Evolutionary conservation across 2,329 filamentous ascomycete species (phyloP), one percentile per base, ranked within the genome.

Genomic region (Cadophora luteo-olivacea): DNA sequence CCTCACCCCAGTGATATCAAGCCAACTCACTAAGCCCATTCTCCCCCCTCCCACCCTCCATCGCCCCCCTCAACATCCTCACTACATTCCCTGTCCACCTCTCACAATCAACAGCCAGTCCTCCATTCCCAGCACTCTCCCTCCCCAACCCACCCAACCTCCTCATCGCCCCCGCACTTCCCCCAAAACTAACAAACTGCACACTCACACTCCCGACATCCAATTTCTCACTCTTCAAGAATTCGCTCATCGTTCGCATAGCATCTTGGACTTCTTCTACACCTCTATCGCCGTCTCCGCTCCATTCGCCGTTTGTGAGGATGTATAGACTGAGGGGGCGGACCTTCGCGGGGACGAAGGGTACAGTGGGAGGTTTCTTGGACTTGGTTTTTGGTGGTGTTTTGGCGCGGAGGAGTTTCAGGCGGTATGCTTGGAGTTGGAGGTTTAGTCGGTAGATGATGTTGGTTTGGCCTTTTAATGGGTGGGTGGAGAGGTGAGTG

Each of bases 1-100:
- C 38, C 38, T 41, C 14, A 41, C 16, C 38, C 38, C 14, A 12
- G 3, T 14, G 14, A 7, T 41, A 41, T 41, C 38, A 41, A 41
- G 38, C 45, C 45, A 48, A n/a, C 45, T 48, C 45, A 48, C 38
- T 41, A 41, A 41, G 5, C 19, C 19, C 45, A 7, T 19, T 22
- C 22, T 19, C 45, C 3, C 22, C 45, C 19, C 4, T 22, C 4
- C 19, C 12, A 48, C 4, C 25, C 54, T 74, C 69, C 5, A 74
- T n/a, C 0, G 71, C 61, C 3, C 73, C 73, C 22, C 55, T 61
- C 14, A 75, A 63, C 73, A 75, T 75, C 58, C 71, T 73, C n/a
- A 73, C 45, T 1, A 75, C 72, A 65, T 74, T 74, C 1, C 72
- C 73, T 4, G 67, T 72, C 71, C 70, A 73, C 0, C 65, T 38